Percentiles rank a stretch among this genome's conserved stretches.
Evolutionary conservation across 2,329 filamentous ascomycete genomes (phyloP).

Genomic region (Cryphonectria radicalis): DNA sequence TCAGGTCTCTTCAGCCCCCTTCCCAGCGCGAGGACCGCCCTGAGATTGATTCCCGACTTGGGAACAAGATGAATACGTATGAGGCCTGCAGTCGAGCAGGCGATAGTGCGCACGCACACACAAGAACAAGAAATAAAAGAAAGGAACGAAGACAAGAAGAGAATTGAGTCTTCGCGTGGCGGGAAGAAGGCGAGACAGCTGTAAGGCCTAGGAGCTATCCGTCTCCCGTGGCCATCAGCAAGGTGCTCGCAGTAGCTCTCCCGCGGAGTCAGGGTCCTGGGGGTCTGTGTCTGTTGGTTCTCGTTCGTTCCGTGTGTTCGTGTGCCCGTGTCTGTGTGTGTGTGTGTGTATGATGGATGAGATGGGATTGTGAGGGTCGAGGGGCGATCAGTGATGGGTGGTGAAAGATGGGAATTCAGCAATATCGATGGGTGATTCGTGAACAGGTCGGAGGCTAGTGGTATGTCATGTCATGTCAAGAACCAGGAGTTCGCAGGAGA

Average conservation of each 20-base stretch:
- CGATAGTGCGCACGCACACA: background rate
- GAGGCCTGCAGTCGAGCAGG: conserved; percentile 18
- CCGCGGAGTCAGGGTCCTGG: conserved; percentile 8
- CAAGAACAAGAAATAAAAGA: background rate
- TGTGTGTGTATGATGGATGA: conserved; percentile 3
- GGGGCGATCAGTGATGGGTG: background rate
- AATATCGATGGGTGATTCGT: conserved; percentile 28
- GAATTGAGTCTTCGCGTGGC: conserved; percentile 17
- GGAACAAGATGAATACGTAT: conserved; percentile 16
- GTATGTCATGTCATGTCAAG: conserved; percentile 4
- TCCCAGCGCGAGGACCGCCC: conserved; percentile 20
- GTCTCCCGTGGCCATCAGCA: conserved; percentile 29
- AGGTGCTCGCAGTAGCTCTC: conserved; percentile 26
- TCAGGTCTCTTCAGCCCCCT: conserved; percentile 24
- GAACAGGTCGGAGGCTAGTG: conserved; percentile 12
- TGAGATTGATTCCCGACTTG: conserved; percentile 19
- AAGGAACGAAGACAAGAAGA: conserved; percentile 18
- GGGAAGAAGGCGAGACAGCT: conserved; percentile 26
- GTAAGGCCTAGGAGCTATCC: conserved; percentile 29
- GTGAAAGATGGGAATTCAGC: conserved; percentile 16
- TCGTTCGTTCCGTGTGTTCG: background rate
- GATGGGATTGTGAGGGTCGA: conserved; percentile 18
- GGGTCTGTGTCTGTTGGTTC: background rate
- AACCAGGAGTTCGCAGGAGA: conserved; percentile 17
- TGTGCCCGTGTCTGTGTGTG: background rate